Evolutionary conservation across 306 rosid species (phyloP).

Genomic region (Spatholobus suberectus): DNA sequence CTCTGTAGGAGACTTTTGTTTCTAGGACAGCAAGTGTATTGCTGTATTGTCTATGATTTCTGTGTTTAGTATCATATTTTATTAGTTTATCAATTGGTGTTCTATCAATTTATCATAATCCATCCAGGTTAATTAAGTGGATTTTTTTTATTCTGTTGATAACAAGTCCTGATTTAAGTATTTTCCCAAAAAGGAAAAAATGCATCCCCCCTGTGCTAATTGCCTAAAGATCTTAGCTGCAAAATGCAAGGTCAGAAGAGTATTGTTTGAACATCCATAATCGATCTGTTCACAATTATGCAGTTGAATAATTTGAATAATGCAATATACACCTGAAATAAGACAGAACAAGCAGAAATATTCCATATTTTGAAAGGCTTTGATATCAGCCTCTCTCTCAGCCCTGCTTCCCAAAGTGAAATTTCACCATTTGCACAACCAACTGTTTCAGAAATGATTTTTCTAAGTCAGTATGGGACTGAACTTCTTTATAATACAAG

Average conservation of each 20-base stretch:
- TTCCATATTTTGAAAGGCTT: constrained; percentile 56
- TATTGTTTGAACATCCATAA: not conserved
- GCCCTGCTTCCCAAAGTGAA: constrained; percentile 62
- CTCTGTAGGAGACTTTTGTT: not conserved
- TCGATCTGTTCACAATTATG: not conserved
- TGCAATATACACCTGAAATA: constrained; percentile 54
- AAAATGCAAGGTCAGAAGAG: not conserved
- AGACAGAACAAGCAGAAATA: constrained; percentile 37
- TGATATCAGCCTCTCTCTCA: constrained; percentile 52
- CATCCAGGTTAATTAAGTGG: not conserved
- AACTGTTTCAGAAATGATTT: constrained; percentile 52
- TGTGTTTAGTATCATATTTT: not conserved
- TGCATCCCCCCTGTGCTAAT: not conserved
- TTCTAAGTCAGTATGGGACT: constrained; percentile 23
- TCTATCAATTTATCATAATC: not conserved
- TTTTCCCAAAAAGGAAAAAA: not conserved
- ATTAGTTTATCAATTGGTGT: not conserved
- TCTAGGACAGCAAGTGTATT: not conserved
- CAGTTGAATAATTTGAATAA: constrained; percentile 25
- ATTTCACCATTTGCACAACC: constrained; percentile 67
- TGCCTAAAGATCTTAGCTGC: not conserved
- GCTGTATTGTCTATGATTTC: not conserved
- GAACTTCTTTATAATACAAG: not conserved
- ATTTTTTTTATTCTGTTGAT: not conserved
- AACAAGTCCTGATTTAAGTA: not conserved